Percentiles rank a stretch among this genome's conserved stretches.
phyloP scores from a whole-genome alignment of 176 grass and related monocot genomes.

The Cenchrus fungigraminus region DNA sequence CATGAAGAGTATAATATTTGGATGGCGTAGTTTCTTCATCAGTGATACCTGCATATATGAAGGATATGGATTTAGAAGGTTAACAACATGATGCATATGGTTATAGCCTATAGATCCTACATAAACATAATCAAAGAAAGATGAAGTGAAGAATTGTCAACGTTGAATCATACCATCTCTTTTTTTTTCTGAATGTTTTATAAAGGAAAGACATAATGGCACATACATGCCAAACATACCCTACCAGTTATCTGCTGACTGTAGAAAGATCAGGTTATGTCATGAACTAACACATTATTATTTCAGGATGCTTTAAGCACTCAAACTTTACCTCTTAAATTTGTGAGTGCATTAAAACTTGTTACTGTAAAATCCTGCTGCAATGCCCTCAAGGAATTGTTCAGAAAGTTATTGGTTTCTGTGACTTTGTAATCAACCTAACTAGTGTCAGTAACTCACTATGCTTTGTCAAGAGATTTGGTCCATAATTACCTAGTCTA shows the following conservation, averaged over 20 bases:
- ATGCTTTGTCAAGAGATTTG: neutral
- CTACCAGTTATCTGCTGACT: neutral
- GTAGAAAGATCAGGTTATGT: neutral
- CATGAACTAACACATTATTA: neutral
- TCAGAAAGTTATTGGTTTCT: neutral
- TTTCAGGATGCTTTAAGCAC: neutral
- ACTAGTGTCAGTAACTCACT: neutral
- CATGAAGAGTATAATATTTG: conserved; percentile 97
- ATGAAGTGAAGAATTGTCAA: neutral
- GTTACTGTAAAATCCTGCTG: neutral
- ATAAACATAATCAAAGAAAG: neutral
- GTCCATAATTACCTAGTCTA: neutral
- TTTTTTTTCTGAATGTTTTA: neutral
- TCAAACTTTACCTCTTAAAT: neutral
- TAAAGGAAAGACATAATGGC: neutral
- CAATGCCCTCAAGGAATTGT: neutral
- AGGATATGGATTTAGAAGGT: neutral
- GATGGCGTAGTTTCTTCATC: conserved; percentile 95
- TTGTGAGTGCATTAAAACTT: neutral
- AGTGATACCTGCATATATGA: conserved; percentile 69
- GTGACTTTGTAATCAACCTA: neutral
- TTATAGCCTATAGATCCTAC: neutral
- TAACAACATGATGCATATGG: neutral
- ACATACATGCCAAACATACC: neutral
- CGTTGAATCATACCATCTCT: neutral